phyloP scores from a whole-genome alignment of 1,139 yeast genomes.

The Zygosaccharomyces sapae region DNA sequence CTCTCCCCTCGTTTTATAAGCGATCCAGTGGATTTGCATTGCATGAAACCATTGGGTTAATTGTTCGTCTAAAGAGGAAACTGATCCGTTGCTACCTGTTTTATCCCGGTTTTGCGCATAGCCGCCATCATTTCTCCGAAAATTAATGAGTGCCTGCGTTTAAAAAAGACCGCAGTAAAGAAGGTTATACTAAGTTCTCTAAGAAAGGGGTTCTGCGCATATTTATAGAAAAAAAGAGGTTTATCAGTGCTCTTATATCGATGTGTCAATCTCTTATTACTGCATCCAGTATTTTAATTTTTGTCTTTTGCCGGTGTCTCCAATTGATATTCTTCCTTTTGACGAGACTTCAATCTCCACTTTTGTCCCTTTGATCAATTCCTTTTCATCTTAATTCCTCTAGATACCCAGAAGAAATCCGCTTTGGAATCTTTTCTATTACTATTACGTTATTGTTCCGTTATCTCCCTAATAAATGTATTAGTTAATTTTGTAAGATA shows the following conservation, averaged over 20 bases:
- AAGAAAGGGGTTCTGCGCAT: neutral
- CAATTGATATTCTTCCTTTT: neutral
- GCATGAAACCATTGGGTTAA: conserved; percentile 1
- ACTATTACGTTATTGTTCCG: no score
- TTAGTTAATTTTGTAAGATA: neutral
- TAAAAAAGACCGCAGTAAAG: neutral
- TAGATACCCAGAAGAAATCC: no score
- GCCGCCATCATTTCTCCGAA: neutral
- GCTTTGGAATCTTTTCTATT: no score
- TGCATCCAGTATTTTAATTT: neutral
- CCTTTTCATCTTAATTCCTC: no score
- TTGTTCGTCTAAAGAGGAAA: conserved; percentile 3
- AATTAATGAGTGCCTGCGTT: neutral
- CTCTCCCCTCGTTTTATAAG: neutral
- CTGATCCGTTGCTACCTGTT: conserved; percentile 3
- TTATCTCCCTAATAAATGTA: neutral
- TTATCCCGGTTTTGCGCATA: conserved; percentile 2
- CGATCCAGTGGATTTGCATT: conserved; percentile 1
- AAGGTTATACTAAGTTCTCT: neutral
- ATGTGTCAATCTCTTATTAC: neutral
- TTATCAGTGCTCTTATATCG: neutral
- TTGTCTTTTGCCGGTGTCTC: neutral
- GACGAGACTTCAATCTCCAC: no score
- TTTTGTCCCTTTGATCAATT: no score
- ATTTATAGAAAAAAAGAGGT: neutral